Conservation (phyloP, 768 basidiomycete species). For the Mycena haematopus region DNA sequence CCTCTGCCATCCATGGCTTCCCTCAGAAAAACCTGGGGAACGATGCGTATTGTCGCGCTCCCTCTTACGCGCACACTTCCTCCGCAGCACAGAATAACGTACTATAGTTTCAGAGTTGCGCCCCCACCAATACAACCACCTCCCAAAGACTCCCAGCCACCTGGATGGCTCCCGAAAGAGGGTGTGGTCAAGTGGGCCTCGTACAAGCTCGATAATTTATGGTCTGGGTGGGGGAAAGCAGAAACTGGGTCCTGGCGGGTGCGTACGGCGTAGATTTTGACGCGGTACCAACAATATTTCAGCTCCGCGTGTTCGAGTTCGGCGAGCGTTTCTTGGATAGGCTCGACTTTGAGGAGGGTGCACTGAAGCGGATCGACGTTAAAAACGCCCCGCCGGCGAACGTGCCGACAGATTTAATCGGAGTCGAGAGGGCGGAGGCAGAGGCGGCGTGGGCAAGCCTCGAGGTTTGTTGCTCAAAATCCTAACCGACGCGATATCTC, state of each 20-base stretch:
- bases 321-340: slow-evolving; percentile 75
- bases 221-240: slow-evolving; percentile 75
- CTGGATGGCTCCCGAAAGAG: slow-evolving; percentile 45
- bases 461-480: slow-evolving; percentile 23
- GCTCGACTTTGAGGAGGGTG: slow-evolving; percentile 83
- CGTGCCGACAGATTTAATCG: slow-evolving; percentile 31
- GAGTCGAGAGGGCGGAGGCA: slow-evolving; percentile 30
- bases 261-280: slow-evolving; percentile 28
- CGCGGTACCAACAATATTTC: neutral
- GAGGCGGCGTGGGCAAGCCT: slow-evolving; percentile 30
- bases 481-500: neutral
- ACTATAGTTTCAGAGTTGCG: slow-evolving; percentile 29
- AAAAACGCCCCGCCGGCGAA: slow-evolving; percentile 63
- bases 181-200: slow-evolving; percentile 57
- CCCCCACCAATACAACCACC: slow-evolving; percentile 42
- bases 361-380: slow-evolving; percentile 75
- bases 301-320: slow-evolving; percentile 66
- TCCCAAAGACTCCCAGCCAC: slow-evolving; percentile 39
- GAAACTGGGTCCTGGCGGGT: slow-evolving; percentile 77
- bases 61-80: slow-evolving; percentile 48
- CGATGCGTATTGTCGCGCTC: slow-evolving; percentile 52
- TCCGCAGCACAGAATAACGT: slow-evolving; percentile 23
- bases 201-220: slow-evolving; percentile 59
- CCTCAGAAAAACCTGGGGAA: slow-evolving; percentile 20
- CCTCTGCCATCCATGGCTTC: slow-evolving; percentile 9